Evolutionary conservation across 768 basidiomycete genomes (phyloP), one percentile per base, ranked within the genome.

Genomic region (Favolaschia claudopus): DNA sequence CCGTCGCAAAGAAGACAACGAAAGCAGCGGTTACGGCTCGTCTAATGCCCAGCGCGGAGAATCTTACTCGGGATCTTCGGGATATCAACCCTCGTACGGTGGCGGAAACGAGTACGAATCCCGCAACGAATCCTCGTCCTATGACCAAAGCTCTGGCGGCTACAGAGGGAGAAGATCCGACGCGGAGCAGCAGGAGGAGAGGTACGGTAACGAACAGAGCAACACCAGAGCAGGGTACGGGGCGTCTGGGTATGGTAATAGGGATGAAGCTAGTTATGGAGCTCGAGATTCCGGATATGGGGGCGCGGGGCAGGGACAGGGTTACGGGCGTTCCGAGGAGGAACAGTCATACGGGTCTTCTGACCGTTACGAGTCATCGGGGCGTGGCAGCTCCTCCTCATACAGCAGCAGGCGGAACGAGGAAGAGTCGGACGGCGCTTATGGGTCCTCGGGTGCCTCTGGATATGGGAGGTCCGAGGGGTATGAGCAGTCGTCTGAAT

Each of bases 351-450:
- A 63, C 25, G 58, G 61, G 25, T 53, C 61, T 34, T 62, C 62
- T 34, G 63, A 70, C 31, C 67, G 66, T 19, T 40, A 67, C 39
- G 47, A 37, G 28, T 67, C 62, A 17, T 56, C 62, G 50, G 52
- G 60, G 43, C 60, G 61, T 55, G 63, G 62, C 24, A 42, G 19
- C 48, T 29, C 38, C 27, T 28, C 17, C 5, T 32, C 7, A 27
- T n/a, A 15, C 25, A 61, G 50, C n/a, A 49, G 57, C 27, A 46
- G 40, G 39, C 50, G 43, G 42, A 43, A 40, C 44, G 62, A 69
- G 42, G 67, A 63, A 37, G 37, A 56, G 44, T 46, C 58, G 19
- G 62, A 60, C 24, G 43, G 49, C 33, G 45, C 38, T 33, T 50
- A 50, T 17, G 40, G 25, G 40, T 50, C 47, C 46, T n/a, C 36